phyloP scores from a whole-genome alignment of 1,284 basidiomycete genomes.

The Ganoderma multipileum region DNA sequence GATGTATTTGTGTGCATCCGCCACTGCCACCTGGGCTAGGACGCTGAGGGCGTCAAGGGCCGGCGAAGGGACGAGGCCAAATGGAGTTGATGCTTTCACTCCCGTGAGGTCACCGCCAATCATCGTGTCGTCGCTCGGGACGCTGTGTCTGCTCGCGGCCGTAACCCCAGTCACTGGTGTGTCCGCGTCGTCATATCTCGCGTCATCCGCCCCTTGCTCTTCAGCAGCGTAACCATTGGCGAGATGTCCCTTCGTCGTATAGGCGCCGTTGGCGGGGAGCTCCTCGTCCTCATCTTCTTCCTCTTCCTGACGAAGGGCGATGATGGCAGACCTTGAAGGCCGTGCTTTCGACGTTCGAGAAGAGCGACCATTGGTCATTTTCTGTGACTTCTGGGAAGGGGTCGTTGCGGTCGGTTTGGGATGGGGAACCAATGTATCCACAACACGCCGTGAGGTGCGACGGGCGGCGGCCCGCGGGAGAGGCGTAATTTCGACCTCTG shows the following conservation, averaged over 20 bases:
- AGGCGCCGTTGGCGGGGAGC: background rate
- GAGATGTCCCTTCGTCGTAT: too few relatives aligned
- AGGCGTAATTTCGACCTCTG: slow-evolving; percentile 35
- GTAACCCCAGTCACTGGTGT: slow-evolving; percentile 59
- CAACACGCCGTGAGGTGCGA: slow-evolving; percentile 19
- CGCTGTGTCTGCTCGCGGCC: slow-evolving; percentile 53
- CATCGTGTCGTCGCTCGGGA: slow-evolving; percentile 63
- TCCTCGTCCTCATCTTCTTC: slow-evolving; percentile 4
- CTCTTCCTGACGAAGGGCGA: slow-evolving; percentile 4
- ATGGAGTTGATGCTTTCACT: slow-evolving; percentile 31
- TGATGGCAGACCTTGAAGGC: slow-evolving; percentile 1
- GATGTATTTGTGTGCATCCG: slow-evolving; percentile 5
- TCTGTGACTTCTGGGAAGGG: slow-evolving; percentile 26
- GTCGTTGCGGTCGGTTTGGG: slow-evolving; percentile 14
- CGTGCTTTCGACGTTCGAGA: background rate
- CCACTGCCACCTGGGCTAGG: slow-evolving; percentile 18
- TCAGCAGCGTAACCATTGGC: slow-evolving; percentile 1
- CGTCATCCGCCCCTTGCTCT: slow-evolving; percentile 32
- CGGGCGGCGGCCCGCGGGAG: slow-evolving; percentile 23
- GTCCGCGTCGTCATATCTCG: slow-evolving; percentile 58
- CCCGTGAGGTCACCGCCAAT: slow-evolving; percentile 36
- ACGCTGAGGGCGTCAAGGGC: slow-evolving; percentile 15
- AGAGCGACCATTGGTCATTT: slow-evolving; percentile 25
- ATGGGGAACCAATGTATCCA: slow-evolving; percentile 1
- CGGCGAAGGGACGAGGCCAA: slow-evolving; percentile 4